Base-by-base conservation (phyloP, 768 basidiomycete genomes). In the Mycena rebaudengoi region DNA sequence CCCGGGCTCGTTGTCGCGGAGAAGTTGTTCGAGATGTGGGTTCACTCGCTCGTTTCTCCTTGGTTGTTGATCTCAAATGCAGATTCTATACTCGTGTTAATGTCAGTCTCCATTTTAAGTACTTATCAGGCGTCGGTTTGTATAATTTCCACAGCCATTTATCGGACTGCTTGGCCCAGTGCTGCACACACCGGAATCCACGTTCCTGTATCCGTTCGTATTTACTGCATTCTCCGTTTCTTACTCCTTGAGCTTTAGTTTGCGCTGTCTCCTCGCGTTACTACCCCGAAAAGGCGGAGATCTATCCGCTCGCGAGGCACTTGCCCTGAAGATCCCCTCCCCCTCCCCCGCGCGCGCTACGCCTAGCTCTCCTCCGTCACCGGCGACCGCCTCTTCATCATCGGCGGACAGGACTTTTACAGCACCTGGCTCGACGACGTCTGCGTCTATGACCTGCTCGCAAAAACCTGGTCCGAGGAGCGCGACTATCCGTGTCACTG, bases 301-400 rank as follows among this genome's bases (percentile, higher is more conserved):
- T 96, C 37, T 94, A 94, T 68, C 89, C 91, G 0, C 89, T 94
- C 60, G 92, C 92, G 11, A 94, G 94, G 92, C 92, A 94, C 72
- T 94, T 94, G n/a, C 5, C 37, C 56, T 7, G 23, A 23, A 32
- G 33, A 46, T 11, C 29, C 37, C 2, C 16, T 51, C 13, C n/a
- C n/a, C n/a, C n/a, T n/a, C n/a, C 67, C 67, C 26, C 63, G 41
- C 21, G 48, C 64, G 1, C 54, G 67, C 4, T 30, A 65, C n/a
- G 30, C 44, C 1, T 64, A 65, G 21, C 30, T 68, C 5, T 65
- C 67, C 2, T 62, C 60, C 40, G 33, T 68, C 13, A 48, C 64
- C 16, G 35, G 16, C 3, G 51, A 65, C 45, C 37, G 44, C 8
- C 48, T 68, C 1, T 50, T 62, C 26, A 40, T 68, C 48, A 46